These are phyloP conservation scores for Gillenia trifoliata DNA, from an alignment of 306 rosid genomes.

Conservation along the genomic window DNA sequence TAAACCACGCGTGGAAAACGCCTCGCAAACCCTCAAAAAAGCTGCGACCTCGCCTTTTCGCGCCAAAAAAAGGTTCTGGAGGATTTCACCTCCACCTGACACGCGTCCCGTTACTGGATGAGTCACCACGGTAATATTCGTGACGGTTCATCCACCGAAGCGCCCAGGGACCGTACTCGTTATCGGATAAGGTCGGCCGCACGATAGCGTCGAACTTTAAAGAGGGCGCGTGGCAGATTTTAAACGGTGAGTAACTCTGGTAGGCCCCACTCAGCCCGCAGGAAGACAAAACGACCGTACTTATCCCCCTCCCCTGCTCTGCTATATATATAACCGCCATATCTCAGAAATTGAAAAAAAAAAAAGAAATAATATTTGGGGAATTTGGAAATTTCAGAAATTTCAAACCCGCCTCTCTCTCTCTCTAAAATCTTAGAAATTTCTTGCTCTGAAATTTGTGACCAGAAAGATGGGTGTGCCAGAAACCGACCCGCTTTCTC, in stretches of 20 bases:
- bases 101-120: conserved; percentile 17
- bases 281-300: conserved; percentile 42
- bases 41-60: neutral
- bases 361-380: neutral
- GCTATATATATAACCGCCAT: conserved; percentile 40
- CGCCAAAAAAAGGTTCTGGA: conserved; percentile 19
- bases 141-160: conserved; percentile 43
- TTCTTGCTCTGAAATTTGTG: neutral
- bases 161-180: conserved; percentile 24
- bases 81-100: neutral
- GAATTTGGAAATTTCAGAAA: neutral
- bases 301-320: conserved; percentile 16
- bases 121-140: neutral
- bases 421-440: neutral
- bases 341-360: conserved; percentile 17
- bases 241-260: conserved; percentile 16
- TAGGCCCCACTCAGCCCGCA: conserved; percentile 29
- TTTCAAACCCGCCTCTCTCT: neutral
- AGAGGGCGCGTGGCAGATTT: conserved; percentile 30
- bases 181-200: conserved; percentile 71
- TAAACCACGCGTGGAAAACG: conserved; percentile 48
- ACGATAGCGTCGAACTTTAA: conserved; percentile 24
- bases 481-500: conserved; percentile 53
- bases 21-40: neutral
- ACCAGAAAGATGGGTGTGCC: conserved; percentile 50